Conservation (phyloP, 2,329 filamentous ascomycete species). For the Arthrobotrys sinensis region DNA sequence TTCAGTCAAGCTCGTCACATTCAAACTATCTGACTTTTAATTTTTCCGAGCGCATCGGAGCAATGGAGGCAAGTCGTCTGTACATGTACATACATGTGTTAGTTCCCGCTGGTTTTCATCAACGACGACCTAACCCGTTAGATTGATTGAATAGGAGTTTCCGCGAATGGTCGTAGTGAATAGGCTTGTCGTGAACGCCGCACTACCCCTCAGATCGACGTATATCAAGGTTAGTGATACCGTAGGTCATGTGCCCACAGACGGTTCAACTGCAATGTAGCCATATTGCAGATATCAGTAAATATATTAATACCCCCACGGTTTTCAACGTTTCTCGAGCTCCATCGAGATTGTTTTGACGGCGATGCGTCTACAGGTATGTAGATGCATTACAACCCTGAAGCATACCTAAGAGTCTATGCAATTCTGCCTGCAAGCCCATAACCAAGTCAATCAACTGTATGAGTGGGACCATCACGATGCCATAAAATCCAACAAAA, state of each 20-base stretch:
- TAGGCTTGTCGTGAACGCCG: background rate
- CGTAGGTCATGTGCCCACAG: background rate
- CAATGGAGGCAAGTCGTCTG: too few species aligned
- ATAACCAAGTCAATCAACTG: constrained; percentile 5
- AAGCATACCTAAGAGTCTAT: background rate
- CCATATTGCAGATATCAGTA: background rate
- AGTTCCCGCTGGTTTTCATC: too few species aligned
- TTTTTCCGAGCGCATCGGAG: too few species aligned
- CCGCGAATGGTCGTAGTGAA: background rate
- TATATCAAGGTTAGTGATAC: too few species aligned
- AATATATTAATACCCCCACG: constrained; percentile 22
- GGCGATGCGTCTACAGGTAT: background rate
- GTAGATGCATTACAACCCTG: constrained; percentile 1
- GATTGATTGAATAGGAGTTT: too few species aligned
- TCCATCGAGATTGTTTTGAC: constrained; percentile 25
- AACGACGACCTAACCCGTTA: too few species aligned
- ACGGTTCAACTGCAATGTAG: background rate
- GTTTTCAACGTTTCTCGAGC: background rate
- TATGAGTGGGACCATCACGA: constrained; percentile 28
- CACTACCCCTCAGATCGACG: too few species aligned
- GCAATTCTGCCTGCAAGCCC: constrained; percentile 38
- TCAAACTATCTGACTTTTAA: too few species aligned
- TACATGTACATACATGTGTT: too few species aligned
- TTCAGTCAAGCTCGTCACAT: too few species aligned
- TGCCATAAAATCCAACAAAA: constrained; percentile 14